phyloP scores from a whole-genome alignment of 2,329 filamentous ascomycete species.

The Sporothrix variecibatus region DNA sequence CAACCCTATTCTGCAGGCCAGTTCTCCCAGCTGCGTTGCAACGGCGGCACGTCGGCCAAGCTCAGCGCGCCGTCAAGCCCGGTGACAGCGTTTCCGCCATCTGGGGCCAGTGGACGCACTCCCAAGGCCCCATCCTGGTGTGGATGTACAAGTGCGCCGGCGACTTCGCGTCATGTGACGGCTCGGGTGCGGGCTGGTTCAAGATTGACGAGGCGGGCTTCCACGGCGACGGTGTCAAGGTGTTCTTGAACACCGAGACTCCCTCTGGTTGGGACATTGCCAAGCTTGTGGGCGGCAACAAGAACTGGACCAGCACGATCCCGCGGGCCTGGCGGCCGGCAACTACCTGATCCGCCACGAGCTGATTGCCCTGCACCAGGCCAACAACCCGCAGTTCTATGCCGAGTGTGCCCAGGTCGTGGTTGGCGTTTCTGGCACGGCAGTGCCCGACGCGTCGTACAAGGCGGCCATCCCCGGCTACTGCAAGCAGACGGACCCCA shows the following conservation, averaged over 20 bases:
- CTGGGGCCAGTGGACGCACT: slow-evolving; percentile 61
- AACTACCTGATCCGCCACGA: slow-evolving; percentile 61
- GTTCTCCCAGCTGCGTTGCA: slow-evolving; percentile 57
- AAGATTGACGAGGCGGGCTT: slow-evolving; percentile 57
- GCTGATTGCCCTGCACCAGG: slow-evolving; percentile 57
- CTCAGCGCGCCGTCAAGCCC: slow-evolving; percentile 48
- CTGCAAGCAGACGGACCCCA: slow-evolving; percentile 35
- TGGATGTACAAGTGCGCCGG: slow-evolving; percentile 57
- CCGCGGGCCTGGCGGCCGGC: slow-evolving; percentile 52
- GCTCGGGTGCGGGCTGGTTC: slow-evolving; percentile 58
- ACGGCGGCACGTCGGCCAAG: slow-evolving; percentile 53
- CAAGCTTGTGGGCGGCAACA: slow-evolving; percentile 37
- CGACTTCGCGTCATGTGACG: slow-evolving; percentile 52
- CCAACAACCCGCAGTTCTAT: slow-evolving; percentile 55
- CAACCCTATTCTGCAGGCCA: slow-evolving; percentile 54
- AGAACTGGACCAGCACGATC: slow-evolving; percentile 53
- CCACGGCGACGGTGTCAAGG: slow-evolving; percentile 33
- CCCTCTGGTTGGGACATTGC: slow-evolving; percentile 35
- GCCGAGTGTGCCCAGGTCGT: slow-evolving; percentile 56
- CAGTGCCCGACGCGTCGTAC: slow-evolving; percentile 33
- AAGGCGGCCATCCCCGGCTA: slow-evolving; percentile 38
- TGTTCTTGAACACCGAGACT: slow-evolving; percentile 35
- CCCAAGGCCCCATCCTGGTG: slow-evolving; percentile 60
- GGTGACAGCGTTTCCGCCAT: slow-evolving; percentile 51
- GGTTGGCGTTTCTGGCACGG: slow-evolving; percentile 44